These are phyloP conservation scores for Fusarium liriodendri DNA, from an alignment of 2,329 filamentous ascomycete genomes.

Conservation along the genomic window DNA sequence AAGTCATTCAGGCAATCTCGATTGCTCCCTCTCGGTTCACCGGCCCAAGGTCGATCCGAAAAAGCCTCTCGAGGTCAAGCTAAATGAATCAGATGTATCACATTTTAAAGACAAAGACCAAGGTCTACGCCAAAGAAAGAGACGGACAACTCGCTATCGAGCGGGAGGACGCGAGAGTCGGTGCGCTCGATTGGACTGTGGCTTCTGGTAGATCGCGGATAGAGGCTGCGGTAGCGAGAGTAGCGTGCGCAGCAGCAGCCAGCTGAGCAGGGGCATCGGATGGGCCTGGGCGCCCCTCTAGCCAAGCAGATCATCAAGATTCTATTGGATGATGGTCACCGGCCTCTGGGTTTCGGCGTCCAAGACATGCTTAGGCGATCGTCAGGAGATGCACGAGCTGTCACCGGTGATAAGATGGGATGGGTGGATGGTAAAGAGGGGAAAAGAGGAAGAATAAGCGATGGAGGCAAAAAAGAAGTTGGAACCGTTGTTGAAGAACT, in stretches of 20 bases:
- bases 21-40: constrained; percentile 7
- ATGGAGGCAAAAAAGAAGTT: constrained; percentile 7
- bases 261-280: constrained; percentile 32
- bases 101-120: constrained; percentile 6
- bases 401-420: constrained; percentile 7
- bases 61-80: not conserved
- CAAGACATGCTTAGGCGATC: constrained; percentile 25
- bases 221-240: constrained; percentile 1
- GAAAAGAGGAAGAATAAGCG: not conserved
- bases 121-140: not conserved
- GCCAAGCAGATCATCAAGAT: not conserved
- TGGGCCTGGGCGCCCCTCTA: not conserved
- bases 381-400: constrained; percentile 23
- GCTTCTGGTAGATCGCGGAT: constrained; percentile 17
- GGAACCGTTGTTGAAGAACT: not conserved
- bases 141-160: constrained; percentile 10
- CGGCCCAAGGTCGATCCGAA: constrained; percentile 28
- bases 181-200: constrained; percentile 13
- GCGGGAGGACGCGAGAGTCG: constrained; percentile 32
- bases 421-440: not conserved
- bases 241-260: constrained; percentile 5
- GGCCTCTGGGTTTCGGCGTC: constrained; percentile 1
- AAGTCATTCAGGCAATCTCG: not conserved
- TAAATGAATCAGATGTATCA: not conserved
- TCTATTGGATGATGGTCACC: constrained; percentile 20